Evolutionary conservation across 139 green algal species (phyloP).

Genomic region (Closterium sp.): DNA sequence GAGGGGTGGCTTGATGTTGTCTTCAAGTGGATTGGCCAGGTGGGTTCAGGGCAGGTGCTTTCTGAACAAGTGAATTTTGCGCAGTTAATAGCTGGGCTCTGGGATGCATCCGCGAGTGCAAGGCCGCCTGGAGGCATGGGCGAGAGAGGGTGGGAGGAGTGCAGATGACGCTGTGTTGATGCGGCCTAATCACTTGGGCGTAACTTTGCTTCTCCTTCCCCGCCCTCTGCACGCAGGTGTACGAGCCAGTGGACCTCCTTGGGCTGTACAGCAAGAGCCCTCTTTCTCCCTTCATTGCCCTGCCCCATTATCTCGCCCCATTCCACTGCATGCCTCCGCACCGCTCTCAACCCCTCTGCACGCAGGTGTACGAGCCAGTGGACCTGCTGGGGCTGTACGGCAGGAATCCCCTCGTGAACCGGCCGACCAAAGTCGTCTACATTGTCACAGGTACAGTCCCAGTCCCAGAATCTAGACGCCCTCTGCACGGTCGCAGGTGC

Average conservation of each 20-base stretch:
- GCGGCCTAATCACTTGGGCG: too few relatives aligned
- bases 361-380: conserved; percentile 65
- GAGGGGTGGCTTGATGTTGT: conserved; percentile 49
- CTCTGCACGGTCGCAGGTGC: too few relatives aligned
- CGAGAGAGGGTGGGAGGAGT: too few relatives aligned
- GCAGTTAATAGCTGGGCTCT: too few relatives aligned
- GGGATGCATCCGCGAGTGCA: too few relatives aligned
- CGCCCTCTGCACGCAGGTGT: conserved; percentile 11
- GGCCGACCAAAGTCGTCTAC: conserved; percentile 47
- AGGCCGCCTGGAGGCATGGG: too few relatives aligned
- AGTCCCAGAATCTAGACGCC: too few relatives aligned
- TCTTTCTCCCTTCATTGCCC: neutral
- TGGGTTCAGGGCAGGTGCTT: too few relatives aligned
- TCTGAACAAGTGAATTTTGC: too few relatives aligned
- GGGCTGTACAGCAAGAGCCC: conserved; percentile 20
- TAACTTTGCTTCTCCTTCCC: too few relatives aligned
- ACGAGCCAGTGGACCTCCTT: conserved; percentile 17
- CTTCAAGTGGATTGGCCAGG: conserved; percentile 60
- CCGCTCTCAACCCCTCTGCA: neutral
- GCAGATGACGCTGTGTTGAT: too few relatives aligned
- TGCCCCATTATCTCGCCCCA: neutral
- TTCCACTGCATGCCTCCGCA: neutral
- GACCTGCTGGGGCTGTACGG: conserved; percentile 65
- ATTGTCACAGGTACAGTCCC: conserved; percentile 58
- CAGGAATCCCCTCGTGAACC: conserved; percentile 59